Percentiles rank a stretch among this genome's conserved stretches.
phyloP scores from a whole-genome alignment of 148 eudicot genomes.

The Persicaria maculosa region DNA sequence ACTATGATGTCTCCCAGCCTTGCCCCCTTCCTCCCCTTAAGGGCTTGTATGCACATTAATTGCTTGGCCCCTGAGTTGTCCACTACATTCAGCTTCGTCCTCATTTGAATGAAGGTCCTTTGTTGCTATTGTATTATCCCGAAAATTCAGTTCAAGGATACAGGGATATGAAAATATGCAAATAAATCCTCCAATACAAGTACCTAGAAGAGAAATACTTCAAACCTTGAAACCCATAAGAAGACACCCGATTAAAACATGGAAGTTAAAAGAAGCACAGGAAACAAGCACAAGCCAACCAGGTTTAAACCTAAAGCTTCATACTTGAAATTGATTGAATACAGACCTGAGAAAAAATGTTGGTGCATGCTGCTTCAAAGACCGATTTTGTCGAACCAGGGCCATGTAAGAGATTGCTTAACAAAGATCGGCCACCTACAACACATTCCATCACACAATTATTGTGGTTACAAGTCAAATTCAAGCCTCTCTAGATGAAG shows the following conservation, averaged over 20 bases:
- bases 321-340: background rate
- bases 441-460: conserved; percentile 8
- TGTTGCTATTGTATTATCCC: conserved; percentile 33
- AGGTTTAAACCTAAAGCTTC: background rate
- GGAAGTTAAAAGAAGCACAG: background rate
- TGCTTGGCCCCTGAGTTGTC: conserved; percentile 92
- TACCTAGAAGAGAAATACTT: background rate
- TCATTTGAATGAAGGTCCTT: conserved; percentile 88
- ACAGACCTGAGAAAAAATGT: conserved; percentile 46
- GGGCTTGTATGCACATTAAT: conserved; percentile 82
- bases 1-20: conserved; percentile 77
- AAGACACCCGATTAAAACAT: background rate
- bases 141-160: background rate
- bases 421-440: conserved; percentile 46
- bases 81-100: conserved; percentile 74
- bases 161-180: background rate
- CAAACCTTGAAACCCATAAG: background rate
- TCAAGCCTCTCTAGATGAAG: background rate
- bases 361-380: conserved; percentile 25
- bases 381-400: conserved; percentile 28
- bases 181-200: background rate
- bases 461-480: background rate
- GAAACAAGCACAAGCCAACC: background rate
- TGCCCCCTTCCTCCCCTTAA: conserved; percentile 67
- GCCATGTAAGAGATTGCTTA: conserved; percentile 36